Evolutionary conservation across 768 basidiomycete genomes (phyloP), one percentile per base, ranked within the genome.

Genomic region (Tricholoma terreum): DNA sequence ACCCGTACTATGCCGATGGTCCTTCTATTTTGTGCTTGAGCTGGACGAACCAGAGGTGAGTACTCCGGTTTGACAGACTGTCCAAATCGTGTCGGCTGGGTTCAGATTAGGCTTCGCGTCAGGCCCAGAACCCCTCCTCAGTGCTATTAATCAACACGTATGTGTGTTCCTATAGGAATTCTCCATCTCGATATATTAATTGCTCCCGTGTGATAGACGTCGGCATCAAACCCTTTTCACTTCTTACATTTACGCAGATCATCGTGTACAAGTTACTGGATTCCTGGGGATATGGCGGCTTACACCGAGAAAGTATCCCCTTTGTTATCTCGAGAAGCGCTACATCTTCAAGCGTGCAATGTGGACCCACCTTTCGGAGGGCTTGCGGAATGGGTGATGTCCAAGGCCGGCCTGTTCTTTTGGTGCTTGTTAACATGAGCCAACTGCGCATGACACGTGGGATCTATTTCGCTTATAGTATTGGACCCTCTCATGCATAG

Each of bases 331-430:
- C 58, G 69, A 66, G 56, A 86, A 84, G 68, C 76, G 90, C 53
- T 84, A 91, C 65, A 75, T 83, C 15, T 93, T n/a, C n/a, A n/a
- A 90, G 66, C 72, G 67, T 4, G 83, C 85, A 50, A 82, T 93
- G 72, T 74, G 80, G 59, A 80, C 77, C 60, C 83, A 94, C 67
- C 81, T 95, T 15, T 94, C n/a, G n/a, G n/a, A n/a, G n/a, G n/a
- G n/a, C n/a, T n/a, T 35, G 92, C 84, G 15, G 82, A 86, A 71
- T 88, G 85, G 86, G 72, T 67, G 43, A 69, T 75, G 90, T n/a
- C n/a, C n/a, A n/a, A n/a, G n/a, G n/a, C n/a, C n/a, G n/a, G n/a
- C 55, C 90, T 95, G 90, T 95, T 94, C 76, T 84, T 90, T 69
- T 94, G 90, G 89, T 83, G 46, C 9, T 84, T 75, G 65, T 57